Percentiles rank a stretch among this genome's conserved stretches.
Evolutionary conservation across 2,329 filamentous ascomycete species (phyloP).

Genomic region (Coleophoma crateriformis): DNA sequence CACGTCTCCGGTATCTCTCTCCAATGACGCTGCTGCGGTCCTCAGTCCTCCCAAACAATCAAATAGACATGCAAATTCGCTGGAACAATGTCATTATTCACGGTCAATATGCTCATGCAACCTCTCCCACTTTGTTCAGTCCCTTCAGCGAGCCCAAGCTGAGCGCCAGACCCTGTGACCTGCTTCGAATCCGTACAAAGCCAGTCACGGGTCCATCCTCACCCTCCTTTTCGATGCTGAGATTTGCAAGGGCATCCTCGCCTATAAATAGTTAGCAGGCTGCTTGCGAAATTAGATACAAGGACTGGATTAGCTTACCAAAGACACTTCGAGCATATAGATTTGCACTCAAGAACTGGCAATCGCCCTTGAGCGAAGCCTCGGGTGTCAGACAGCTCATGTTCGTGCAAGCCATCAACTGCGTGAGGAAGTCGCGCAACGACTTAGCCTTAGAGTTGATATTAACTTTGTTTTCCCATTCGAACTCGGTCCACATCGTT

Average conservation of each 20-base stretch:
- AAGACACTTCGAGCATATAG: slow-evolving; percentile 96
- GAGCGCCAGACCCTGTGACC: slow-evolving; percentile 89
- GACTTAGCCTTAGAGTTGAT: slow-evolving; percentile 97
- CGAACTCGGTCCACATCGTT: slow-evolving; percentile 99
- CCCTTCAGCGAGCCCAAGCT: slow-evolving; percentile 94
- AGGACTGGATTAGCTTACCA: slow-evolving; percentile 58
- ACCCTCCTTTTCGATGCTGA: slow-evolving; percentile 97
- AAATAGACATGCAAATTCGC: background rate
- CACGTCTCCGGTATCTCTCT: background rate
- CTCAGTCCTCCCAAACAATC: background rate
- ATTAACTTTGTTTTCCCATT: slow-evolving; percentile 99
- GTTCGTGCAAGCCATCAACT: slow-evolving; percentile 96
- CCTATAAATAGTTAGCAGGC: slow-evolving; percentile 47
- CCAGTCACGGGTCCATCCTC: slow-evolving; percentile 93
- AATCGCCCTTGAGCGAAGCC: slow-evolving; percentile 93
- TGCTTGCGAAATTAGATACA: background rate
- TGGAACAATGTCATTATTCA: slow-evolving; percentile 4
- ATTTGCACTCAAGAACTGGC: slow-evolving; percentile 95
- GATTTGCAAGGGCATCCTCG: slow-evolving; percentile 94
- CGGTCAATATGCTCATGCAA: slow-evolving; percentile 16
- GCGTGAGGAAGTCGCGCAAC: slow-evolving; percentile 84
- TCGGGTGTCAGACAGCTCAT: slow-evolving; percentile 98
- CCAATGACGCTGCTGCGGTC: background rate
- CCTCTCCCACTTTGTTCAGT: slow-evolving; percentile 67
- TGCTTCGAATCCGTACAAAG: slow-evolving; percentile 95